Evolutionary conservation across 2,329 filamentous ascomycete species (phyloP).

Genomic region (Alternaria panax): DNA sequence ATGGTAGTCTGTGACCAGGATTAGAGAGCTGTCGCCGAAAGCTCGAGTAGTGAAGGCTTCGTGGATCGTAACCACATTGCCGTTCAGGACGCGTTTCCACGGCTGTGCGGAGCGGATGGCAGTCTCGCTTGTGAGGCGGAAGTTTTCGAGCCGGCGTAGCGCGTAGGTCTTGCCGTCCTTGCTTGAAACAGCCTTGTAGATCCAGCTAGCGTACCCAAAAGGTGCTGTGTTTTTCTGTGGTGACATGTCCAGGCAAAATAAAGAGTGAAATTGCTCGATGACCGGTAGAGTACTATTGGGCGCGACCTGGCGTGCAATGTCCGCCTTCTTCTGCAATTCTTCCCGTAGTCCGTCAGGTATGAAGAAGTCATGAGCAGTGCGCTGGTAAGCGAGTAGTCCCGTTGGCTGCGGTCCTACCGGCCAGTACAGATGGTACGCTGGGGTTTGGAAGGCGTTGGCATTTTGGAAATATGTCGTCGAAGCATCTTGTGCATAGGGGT

Average conservation of each 20-base stretch:
- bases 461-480: constrained; percentile 71
- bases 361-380: constrained; percentile 89
- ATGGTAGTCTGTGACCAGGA: constrained; percentile 93
- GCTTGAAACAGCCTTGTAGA: constrained; percentile 90
- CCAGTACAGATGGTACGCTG: constrained; percentile 85
- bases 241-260: constrained; percentile 85
- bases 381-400: constrained; percentile 83
- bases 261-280: constrained; percentile 88
- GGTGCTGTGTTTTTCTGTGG: constrained; percentile 78
- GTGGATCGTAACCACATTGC: constrained; percentile 82
- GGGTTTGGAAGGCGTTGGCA: constrained; percentile 62
- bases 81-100: constrained; percentile 86
- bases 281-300: constrained; percentile 78
- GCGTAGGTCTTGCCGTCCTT: constrained; percentile 91
- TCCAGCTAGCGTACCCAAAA: constrained; percentile 90
- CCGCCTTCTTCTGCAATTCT: constrained; percentile 86
- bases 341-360: constrained; percentile 85
- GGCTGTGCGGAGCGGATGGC: constrained; percentile 85
- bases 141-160: constrained; percentile 85
- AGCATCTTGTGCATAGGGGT: constrained; percentile 79
- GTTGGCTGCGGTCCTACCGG: constrained; percentile 84
- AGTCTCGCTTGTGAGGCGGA: constrained; percentile 85
- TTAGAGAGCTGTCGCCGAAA: constrained; percentile 92
- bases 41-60: constrained; percentile 93
- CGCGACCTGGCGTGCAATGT: constrained; percentile 83